Evolutionary conservation across 805 yeast genomes (phyloP).

Genomic region (Candida corydali): DNA sequence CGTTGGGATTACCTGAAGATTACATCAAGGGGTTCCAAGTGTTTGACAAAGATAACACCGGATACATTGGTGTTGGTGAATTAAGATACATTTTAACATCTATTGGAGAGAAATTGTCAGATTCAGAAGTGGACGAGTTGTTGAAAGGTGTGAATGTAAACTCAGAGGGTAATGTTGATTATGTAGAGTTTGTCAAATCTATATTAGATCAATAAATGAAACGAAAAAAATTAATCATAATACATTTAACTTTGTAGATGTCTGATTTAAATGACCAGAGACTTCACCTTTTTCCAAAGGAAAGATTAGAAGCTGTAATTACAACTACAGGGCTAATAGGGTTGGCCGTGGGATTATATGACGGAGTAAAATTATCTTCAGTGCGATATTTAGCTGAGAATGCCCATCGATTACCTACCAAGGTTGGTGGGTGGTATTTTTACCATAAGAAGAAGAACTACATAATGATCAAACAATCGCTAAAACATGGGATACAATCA

Average conservation of each 20-base stretch:
- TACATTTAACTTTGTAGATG: not conserved
- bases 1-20: slow-evolving; percentile 84
- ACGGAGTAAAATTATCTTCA: slow-evolving; percentile 54
- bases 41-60: slow-evolving; percentile 92
- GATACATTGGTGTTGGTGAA: slow-evolving; percentile 96
- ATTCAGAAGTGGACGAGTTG: slow-evolving; percentile 91
- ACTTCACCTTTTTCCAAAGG: slow-evolving; percentile 46
- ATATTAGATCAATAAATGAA: slow-evolving; percentile 72
- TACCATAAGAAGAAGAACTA: slow-evolving; percentile 82
- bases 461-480: slow-evolving; percentile 58
- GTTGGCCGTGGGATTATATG: slow-evolving; percentile 51
- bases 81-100: slow-evolving; percentile 91
- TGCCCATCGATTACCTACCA: slow-evolving; percentile 73
- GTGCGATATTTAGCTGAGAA: slow-evolving; percentile 70
- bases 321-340: slow-evolving; percentile 36
- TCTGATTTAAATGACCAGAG: slow-evolving; percentile 27
- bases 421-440: slow-evolving; percentile 83
- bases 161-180: slow-evolving; percentile 91
- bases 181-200: slow-evolving; percentile 90
- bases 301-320: slow-evolving; percentile 42
- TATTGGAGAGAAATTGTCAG: slow-evolving; percentile 89
- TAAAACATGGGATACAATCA: slow-evolving; percentile 42
- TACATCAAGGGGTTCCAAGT: slow-evolving; percentile 92
- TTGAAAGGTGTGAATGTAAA: slow-evolving; percentile 93
- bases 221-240: not conserved